phyloP scores from a whole-genome alignment of 2,329 filamentous ascomycete species.

The Penicillium expansum region DNA sequence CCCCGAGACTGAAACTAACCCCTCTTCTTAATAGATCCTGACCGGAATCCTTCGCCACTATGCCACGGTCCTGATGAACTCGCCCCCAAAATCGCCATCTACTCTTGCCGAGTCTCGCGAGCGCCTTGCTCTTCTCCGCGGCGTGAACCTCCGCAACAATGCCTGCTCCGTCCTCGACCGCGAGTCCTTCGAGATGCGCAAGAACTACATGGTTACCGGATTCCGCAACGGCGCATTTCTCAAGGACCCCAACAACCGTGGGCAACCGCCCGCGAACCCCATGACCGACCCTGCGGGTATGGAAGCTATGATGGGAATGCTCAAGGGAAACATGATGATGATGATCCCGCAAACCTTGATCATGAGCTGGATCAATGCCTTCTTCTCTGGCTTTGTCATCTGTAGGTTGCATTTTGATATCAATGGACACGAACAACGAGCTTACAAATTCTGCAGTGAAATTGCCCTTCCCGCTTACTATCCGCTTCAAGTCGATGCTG shows the following conservation, averaged over 20 bases:
- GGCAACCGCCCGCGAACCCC: slow-evolving; percentile 86
- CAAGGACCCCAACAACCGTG: slow-evolving; percentile 81
- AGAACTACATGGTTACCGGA: slow-evolving; percentile 73
- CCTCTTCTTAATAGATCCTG: slow-evolving; percentile 59
- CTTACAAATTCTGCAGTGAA: slow-evolving; percentile 62
- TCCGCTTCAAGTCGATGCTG: slow-evolving; percentile 99
- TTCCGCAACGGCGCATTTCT: slow-evolving; percentile 85
- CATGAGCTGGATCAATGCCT: slow-evolving; percentile 99
- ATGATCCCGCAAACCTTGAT: slow-evolving; percentile 98
- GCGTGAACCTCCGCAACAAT: slow-evolving; percentile 80
- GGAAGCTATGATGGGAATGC: slow-evolving; percentile 99
- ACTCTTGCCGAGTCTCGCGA: slow-evolving; percentile 65
- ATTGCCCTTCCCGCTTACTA: slow-evolving; percentile 92
- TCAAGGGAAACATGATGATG: slow-evolving; percentile 99
- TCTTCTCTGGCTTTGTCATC: slow-evolving; percentile 97
- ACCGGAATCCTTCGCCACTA: slow-evolving; percentile 97
- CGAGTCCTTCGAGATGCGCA: slow-evolving; percentile 73
- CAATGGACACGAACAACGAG: background rate
- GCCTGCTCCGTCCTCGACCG: slow-evolving; percentile 75
- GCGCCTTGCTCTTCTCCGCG: slow-evolving; percentile 78
- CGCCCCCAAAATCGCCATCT: slow-evolving; percentile 73
- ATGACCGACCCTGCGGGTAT: slow-evolving; percentile 94
- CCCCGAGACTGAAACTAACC: background rate
- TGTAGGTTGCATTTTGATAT: slow-evolving; percentile 55
- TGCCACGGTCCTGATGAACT: slow-evolving; percentile 84